Evolutionary conservation across 2,329 filamentous ascomycete species (phyloP).

Genomic region (Verticillium dahliae): DNA sequence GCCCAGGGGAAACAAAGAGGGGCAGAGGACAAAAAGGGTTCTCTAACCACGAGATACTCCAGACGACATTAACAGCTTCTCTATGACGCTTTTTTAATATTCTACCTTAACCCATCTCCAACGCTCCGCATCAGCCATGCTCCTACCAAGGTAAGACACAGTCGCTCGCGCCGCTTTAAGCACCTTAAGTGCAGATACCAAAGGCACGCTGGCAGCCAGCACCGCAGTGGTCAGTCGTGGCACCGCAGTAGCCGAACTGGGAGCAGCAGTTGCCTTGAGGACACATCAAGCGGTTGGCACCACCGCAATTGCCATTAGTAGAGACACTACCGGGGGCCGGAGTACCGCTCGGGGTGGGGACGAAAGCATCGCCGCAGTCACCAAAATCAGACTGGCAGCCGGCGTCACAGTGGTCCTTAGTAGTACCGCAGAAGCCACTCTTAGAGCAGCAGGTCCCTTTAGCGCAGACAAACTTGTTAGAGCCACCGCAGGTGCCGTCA

Average conservation of each 20-base stretch:
- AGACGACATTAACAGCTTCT: too few relatives aligned
- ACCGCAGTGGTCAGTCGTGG: conserved; percentile 13
- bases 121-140: too few relatives aligned
- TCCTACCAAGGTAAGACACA: too few relatives aligned
- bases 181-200: conserved; percentile 3
- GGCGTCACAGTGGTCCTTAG: conserved; percentile 11
- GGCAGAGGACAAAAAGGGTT: too few relatives aligned
- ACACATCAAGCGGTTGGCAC: conserved; percentile 5
- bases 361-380: conserved; percentile 7
- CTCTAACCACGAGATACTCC: too few relatives aligned
- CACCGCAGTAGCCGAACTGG: conserved; percentile 14
- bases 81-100: too few relatives aligned
- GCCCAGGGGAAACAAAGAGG: too few relatives aligned
- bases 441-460: conserved; percentile 10
- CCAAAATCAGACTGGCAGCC: conserved; percentile 13
- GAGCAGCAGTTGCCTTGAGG: conserved; percentile 11
- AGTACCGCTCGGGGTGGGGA: conserved; percentile 2
- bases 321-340: not conserved
- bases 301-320: conserved; percentile 7
- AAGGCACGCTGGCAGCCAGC: conserved; percentile 9
- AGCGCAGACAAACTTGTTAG: too few relatives aligned
- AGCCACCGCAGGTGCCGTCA: too few relatives aligned
- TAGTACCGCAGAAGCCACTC: conserved; percentile 13
- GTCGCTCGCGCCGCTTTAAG: too few relatives aligned
- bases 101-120: too few relatives aligned